Percentiles rank a stretch among this genome's conserved stretches.
Evolutionary conservation across 768 basidiomycete species (phyloP).

Genomic region (Mycena alexandri): DNA sequence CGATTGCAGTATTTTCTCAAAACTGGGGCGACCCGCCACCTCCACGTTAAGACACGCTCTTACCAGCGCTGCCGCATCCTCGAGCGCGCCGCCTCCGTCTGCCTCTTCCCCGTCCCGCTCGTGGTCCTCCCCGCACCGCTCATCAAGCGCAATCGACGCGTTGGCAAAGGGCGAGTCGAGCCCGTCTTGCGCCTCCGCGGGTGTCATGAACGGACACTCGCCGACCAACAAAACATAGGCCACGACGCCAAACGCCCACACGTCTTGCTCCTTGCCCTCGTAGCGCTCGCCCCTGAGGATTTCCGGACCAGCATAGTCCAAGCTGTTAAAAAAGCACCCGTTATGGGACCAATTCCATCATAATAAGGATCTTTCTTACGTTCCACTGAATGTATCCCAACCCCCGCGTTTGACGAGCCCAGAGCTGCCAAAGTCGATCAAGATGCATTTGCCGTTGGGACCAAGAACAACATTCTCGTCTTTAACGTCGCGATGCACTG

Average conservation of each 20-base stretch:
- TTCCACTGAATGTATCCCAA: slow-evolving; percentile 94
- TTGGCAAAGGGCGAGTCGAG: slow-evolving; percentile 81
- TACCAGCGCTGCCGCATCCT: slow-evolving; percentile 89
- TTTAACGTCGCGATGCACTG: slow-evolving; percentile 97
- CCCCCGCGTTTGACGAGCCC: slow-evolving; percentile 86
- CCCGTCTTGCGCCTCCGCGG: slow-evolving; percentile 91
- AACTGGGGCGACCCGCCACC: slow-evolving; percentile 82
- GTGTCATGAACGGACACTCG: slow-evolving; percentile 92
- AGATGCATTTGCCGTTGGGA: slow-evolving; percentile 82
- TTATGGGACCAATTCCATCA: slow-evolving; percentile 28
- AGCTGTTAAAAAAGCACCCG: slow-evolving; percentile 53
- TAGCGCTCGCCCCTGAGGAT: slow-evolving; percentile 96
- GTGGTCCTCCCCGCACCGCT: slow-evolving; percentile 82
- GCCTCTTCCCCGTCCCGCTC: slow-evolving; percentile 79
- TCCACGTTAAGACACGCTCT: slow-evolving; percentile 88
- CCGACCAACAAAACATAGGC: slow-evolving; percentile 94
- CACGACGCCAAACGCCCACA: slow-evolving; percentile 98
- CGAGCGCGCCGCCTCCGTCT: slow-evolving; percentile 88
- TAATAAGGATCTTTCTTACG: slow-evolving; percentile 74
- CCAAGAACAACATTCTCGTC: slow-evolving; percentile 96
- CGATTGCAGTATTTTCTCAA: slow-evolving; percentile 83
- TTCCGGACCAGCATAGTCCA: slow-evolving; percentile 97
- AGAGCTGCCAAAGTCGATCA: slow-evolving; percentile 98
- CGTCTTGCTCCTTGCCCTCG: slow-evolving; percentile 95
- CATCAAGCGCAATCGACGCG: slow-evolving; percentile 82